Conservation (phyloP, 23 red algal genomes). For the Gracilariopsis chorda region DNA sequence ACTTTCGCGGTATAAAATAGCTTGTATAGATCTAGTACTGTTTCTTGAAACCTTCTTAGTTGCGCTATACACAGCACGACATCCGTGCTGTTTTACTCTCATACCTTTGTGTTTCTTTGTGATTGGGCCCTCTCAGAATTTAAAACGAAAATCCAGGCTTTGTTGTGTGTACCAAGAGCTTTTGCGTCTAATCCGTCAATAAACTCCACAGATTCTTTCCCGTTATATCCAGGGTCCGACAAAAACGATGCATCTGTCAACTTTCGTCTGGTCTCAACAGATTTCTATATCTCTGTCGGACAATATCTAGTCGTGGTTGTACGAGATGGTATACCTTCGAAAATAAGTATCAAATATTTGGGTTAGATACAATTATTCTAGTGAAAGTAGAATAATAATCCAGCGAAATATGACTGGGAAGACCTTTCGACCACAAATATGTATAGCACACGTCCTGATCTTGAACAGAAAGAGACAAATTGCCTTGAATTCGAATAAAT, state of each 20-base stretch:
- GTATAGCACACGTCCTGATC: no score
- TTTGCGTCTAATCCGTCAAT: not conserved
- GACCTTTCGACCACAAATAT: no score
- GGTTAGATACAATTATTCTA: no score
- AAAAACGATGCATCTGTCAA: constrained; percentile 3
- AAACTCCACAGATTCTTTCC: not conserved
- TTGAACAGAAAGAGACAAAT: no score
- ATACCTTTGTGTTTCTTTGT: constrained; percentile 7
- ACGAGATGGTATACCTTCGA: no score
- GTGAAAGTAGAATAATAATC: no score
- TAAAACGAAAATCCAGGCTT: not conserved
- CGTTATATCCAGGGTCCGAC: not conserved
- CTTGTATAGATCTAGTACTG: not conserved
- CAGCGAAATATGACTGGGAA: no score
- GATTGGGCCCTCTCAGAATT: not conserved
- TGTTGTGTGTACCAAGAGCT: not conserved
- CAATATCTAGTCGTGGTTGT: no score
- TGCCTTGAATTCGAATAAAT: no score
- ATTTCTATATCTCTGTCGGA: no score
- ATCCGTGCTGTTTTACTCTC: not conserved
- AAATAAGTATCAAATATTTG: no score
- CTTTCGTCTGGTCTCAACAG: no score
- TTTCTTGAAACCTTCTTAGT: not conserved
- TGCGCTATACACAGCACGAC: constrained; percentile 21
- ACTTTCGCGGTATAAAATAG: not conserved